These are phyloP conservation scores for Hyaloscypha variabilis DNA, from an alignment of 495 filamentous ascomycete species.

Conservation along the genomic window DNA sequence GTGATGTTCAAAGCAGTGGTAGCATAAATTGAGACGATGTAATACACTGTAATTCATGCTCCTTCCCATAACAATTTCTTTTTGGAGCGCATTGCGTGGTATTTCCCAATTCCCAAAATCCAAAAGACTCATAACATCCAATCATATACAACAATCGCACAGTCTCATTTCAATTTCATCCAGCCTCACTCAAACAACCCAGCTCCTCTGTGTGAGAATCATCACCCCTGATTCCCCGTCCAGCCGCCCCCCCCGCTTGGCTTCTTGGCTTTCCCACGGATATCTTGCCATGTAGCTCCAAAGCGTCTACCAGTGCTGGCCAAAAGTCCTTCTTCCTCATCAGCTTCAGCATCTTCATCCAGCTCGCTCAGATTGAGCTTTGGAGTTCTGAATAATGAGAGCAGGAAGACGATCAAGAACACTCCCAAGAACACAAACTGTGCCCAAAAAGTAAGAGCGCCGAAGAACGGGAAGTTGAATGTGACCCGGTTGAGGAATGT, in stretches of 20 bases:
- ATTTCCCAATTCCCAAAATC: constrained; percentile 16
- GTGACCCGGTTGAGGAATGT: constrained; percentile 93
- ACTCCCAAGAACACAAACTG: constrained; percentile 89
- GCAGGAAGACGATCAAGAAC: constrained; percentile 76
- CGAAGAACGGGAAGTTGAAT: constrained; percentile 96
- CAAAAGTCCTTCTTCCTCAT: constrained; percentile 90
- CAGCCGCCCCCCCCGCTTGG: constrained; percentile 16
- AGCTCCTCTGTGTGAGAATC: constrained; percentile 18
- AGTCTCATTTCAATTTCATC: background rate
- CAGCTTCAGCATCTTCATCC: constrained; percentile 89
- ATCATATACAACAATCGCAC: background rate
- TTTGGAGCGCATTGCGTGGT: constrained; percentile 5
- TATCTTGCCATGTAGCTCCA: constrained; percentile 86
- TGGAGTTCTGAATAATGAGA: constrained; percentile 78
- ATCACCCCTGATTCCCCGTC: constrained; percentile 21
- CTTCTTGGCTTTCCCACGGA: constrained; percentile 57
- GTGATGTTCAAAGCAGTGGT: background rate
- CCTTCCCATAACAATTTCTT: background rate
- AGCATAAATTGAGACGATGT: background rate
- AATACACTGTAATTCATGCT: background rate
- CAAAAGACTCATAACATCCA: background rate
- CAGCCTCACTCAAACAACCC: background rate
- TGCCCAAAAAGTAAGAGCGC: constrained; percentile 91
- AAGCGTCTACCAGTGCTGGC: constrained; percentile 78
- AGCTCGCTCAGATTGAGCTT: constrained; percentile 71